Evolutionary conservation across 2,329 filamentous ascomycete genomes (phyloP), one percentile per base, ranked within the genome.

Genomic region (Alternaria triticimaculans): DNA sequence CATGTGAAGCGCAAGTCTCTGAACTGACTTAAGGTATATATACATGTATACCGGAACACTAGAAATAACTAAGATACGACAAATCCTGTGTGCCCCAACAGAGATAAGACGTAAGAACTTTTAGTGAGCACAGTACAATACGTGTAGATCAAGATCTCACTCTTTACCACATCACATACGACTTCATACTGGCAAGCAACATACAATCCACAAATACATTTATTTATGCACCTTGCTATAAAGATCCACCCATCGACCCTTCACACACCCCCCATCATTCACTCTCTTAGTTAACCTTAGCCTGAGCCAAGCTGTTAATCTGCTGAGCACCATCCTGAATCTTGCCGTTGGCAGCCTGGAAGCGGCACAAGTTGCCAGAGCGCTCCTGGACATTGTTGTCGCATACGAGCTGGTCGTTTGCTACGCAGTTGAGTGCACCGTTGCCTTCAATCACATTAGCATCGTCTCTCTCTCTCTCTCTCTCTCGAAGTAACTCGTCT

Each of bases 351-450:
- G 65, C 37, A 2, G 55, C 20, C 63, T 64, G 15, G 62, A 67
- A 67, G 11, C 67, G 67, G 63, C 67, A 69, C 55, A 69, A 37
- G 28, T 62, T 58, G 14, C 65, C 65, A 21, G 65, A 65, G 18
- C 67, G 67, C 55, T 70, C 68, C 30, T 45, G 37, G 21, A 66
- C 59, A 51, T 51, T 62, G 62, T 66, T 66, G 55, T 68, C 66
- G 58, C 66, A 70, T 9, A 50, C 56, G 23, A 70, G 55, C 21
- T 68, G 62, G 62, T 64, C 58, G 66, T 68, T 65, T 6, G 63
- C 64, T 41, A 70, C 66, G 54, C 68, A 70, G 66, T 66, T 68
- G 44, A 70, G 49, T 15, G 68, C 68, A 15, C 66, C 68, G 46
- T 59, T 57, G 58, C 66, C 66, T 33, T 30, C 11, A 30, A 12